phyloP scores from a whole-genome alignment of 768 basidiomycete species.

The Mycena crocata region DNA sequence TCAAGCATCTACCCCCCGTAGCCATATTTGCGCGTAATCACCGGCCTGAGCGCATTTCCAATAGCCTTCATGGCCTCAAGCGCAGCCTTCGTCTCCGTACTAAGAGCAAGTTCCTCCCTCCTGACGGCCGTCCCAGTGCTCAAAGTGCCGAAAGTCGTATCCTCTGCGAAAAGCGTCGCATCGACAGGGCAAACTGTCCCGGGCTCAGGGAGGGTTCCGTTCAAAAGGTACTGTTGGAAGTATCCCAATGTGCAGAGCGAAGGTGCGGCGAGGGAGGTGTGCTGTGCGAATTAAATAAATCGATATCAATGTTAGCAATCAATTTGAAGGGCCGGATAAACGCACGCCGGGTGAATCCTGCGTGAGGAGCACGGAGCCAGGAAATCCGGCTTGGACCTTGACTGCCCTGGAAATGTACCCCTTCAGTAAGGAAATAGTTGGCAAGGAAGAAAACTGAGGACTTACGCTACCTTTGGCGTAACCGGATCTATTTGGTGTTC shows the following conservation, averaged over 20 bases:
- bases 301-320: background rate
- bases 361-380: conserved; percentile 22
- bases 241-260: conserved; percentile 36
- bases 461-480: conserved; percentile 22
- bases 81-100: too few relatives aligned
- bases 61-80: too few relatives aligned
- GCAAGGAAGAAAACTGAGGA: background rate
- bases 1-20: too few relatives aligned
- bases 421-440: background rate
- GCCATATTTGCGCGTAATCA: too few relatives aligned
- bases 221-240: conserved; percentile 35
- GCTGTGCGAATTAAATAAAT: conserved; percentile 1
- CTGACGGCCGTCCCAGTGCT: too few relatives aligned
- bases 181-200: conserved; percentile 39
- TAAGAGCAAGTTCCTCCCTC: too few relatives aligned
- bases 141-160: too few relatives aligned
- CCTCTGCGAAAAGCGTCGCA: conserved; percentile 27
- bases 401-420: conserved; percentile 15
- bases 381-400: conserved; percentile 22
- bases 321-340: background rate
- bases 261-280: conserved; percentile 30
- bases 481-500: conserved; percentile 17
- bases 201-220: conserved; percentile 37
- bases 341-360: conserved; percentile 28
- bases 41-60: too few relatives aligned